Evolutionary conservation across 1,284 basidiomycete species (phyloP), one percentile per base, ranked within the genome.

Genomic region (Irpex lacteus): DNA sequence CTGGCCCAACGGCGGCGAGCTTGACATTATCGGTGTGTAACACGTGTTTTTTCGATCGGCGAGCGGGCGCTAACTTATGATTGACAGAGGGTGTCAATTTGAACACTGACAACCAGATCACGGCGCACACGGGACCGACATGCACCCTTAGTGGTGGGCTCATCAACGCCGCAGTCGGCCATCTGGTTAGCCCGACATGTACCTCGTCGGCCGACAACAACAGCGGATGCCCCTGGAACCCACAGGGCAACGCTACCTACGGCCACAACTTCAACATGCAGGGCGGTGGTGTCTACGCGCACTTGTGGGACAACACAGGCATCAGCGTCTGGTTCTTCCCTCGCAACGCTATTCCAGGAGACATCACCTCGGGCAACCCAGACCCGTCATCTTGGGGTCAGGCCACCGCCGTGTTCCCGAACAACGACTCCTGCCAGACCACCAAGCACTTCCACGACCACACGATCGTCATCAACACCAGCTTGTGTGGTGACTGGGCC

Each of bases 311-410:
- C 69, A 70, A 71, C 36, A 72, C 75, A 5, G 93, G 91, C 4
- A 88, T 97, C 74, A 83, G 80, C 60, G 82, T 95, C 57, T 97
- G 92, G 91, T 86, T 85, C 73, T 95, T 94, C 80, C 69, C 83
- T 34, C 84, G 94, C 49, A 71, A 70, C 36, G 73, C 79, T 5
- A 88, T 96, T 60, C 95, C 95, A 1, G 59, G 67, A 4, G 93
- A 96, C 74, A 87, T 96, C 73, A 78, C 76, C 3, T 72, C 72
- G 13, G 75, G 81, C 60, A 74, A 69, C 15, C 94, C 92, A 1
- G 75, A 85, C 63, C 92, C 93, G 1, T 70, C 77, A 8, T 74
- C 71, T 4, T 96, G 94, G 94, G 86, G 87, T 9, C 73, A 74
- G 9, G 92, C 94, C 5, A 78, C 75, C 21, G 93, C 91, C 8